Percentiles rank a stretch among this genome's conserved stretches.
These are phyloP conservation scores for Circinella umbellata DNA, from an alignment of 371 early-diverging fungal species.

Conservation along the genomic window DNA sequence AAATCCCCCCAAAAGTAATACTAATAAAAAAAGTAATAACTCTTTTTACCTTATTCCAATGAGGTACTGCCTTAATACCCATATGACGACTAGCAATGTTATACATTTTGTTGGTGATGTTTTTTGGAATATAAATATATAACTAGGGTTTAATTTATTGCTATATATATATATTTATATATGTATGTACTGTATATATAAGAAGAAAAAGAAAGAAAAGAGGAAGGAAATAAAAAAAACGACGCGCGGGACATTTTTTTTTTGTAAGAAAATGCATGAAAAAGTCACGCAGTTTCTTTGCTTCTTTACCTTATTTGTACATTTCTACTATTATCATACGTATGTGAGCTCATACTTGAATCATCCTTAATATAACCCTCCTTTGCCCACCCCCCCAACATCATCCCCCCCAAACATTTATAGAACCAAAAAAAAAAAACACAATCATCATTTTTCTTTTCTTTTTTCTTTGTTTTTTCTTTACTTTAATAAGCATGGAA, in stretches of 20 bases:
- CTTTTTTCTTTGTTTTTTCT: slow-evolving; percentile 6
- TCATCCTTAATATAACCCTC: neutral
- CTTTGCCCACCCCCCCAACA: neutral
- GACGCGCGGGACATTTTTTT: slow-evolving; percentile 6
- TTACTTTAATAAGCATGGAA: slow-evolving; percentile 34
- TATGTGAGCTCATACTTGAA: neutral
- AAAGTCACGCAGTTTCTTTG: neutral
- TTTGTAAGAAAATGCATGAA: neutral
- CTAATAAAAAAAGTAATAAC: neutral
- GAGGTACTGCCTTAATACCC: neutral
- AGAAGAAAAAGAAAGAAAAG: neutral
- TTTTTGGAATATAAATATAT: neutral
- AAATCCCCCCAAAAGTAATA: no score
- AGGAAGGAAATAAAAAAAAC: slow-evolving; percentile 18
- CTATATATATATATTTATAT: no score
- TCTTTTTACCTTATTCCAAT: slow-evolving; percentile 8
- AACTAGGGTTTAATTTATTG: no score
- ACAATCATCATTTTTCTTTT: no score
- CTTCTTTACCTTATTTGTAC: neutral
- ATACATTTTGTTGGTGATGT: slow-evolving; percentile 35
- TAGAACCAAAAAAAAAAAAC: no score
- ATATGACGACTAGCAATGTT: slow-evolving; percentile 35
- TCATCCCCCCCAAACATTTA: no score
- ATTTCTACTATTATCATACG: neutral
- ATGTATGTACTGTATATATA: neutral